These are phyloP conservation scores for Vicia villosa DNA, from an alignment of 306 rosid species.

Conservation along the genomic window DNA sequence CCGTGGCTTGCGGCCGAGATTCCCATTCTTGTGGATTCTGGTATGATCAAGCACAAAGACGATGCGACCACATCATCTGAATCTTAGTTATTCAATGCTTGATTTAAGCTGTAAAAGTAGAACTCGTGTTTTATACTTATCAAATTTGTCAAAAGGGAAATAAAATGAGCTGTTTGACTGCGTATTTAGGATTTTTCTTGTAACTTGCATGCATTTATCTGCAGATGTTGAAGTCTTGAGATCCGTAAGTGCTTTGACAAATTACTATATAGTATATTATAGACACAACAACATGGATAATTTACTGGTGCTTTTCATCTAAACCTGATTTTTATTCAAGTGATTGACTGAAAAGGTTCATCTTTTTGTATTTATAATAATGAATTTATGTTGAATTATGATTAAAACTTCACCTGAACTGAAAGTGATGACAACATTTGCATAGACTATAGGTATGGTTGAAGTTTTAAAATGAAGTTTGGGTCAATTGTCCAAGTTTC, in stretches of 20 bases:
- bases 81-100: constrained; percentile 50
- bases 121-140: constrained; percentile 31
- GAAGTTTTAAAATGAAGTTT: constrained; percentile 17
- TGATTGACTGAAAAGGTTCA: neutral
- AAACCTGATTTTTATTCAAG: constrained; percentile 20
- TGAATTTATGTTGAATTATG: neutral
- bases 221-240: constrained; percentile 33
- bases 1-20: constrained; percentile 99
- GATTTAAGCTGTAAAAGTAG: constrained; percentile 41
- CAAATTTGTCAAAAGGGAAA: constrained; percentile 35
- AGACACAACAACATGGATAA: constrained; percentile 20
- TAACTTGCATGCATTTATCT: constrained; percentile 33
- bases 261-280: constrained; percentile 26
- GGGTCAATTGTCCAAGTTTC: neutral
- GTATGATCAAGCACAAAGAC: constrained; percentile 98
- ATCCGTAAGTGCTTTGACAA: constrained; percentile 19
- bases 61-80: constrained; percentile 77
- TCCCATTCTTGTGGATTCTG: constrained; percentile 98
- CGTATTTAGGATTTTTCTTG: constrained; percentile 35
- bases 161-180: constrained; percentile 47
- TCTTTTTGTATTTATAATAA: constrained; percentile 6
- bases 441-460: constrained; percentile 10
- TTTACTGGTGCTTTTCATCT: constrained; percentile 14
- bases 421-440: neutral
- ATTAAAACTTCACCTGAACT: constrained; percentile 6